Evolutionary conservation across 2,329 filamentous ascomycete species (phyloP).

Genomic region (Akanthomyces lecanii): DNA sequence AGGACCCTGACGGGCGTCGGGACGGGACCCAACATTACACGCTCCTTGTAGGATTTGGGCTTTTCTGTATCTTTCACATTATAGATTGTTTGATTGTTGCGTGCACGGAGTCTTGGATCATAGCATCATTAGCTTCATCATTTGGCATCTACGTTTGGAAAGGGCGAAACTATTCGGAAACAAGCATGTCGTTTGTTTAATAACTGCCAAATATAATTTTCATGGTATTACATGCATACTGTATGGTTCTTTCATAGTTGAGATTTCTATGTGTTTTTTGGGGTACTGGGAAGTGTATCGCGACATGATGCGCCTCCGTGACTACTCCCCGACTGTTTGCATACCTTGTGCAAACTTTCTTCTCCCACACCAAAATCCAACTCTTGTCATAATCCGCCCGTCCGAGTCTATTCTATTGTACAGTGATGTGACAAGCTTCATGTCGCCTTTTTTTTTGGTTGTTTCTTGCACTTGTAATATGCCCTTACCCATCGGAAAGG

Average conservation of each 20-base stretch:
- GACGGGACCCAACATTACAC: constrained; percentile 53
- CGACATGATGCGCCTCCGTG: background rate
- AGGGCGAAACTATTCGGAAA: background rate
- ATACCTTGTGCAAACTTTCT: no score
- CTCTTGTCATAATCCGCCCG: no score
- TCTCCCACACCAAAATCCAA: background rate
- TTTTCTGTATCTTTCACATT: background rate
- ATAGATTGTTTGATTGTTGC: background rate
- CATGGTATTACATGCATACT: background rate
- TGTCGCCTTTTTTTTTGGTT: background rate
- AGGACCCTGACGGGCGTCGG: constrained; percentile 58
- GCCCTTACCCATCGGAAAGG: background rate
- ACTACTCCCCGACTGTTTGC: background rate
- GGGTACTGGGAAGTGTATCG: background rate
- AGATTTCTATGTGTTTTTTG: constrained; percentile 3
- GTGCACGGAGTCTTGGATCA: constrained; percentile 11
- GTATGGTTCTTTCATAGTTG: background rate
- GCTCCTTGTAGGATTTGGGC: constrained; percentile 20
- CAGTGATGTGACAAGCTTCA: background rate
- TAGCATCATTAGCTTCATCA: background rate
- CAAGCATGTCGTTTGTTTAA: background rate
- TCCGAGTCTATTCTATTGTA: constrained; percentile 3
- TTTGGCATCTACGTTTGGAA: background rate
- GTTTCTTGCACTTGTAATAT: background rate
- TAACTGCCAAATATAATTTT: background rate